Conservation (phyloP, 768 basidiomycete genomes). For the Lactarius hatsudake region DNA sequence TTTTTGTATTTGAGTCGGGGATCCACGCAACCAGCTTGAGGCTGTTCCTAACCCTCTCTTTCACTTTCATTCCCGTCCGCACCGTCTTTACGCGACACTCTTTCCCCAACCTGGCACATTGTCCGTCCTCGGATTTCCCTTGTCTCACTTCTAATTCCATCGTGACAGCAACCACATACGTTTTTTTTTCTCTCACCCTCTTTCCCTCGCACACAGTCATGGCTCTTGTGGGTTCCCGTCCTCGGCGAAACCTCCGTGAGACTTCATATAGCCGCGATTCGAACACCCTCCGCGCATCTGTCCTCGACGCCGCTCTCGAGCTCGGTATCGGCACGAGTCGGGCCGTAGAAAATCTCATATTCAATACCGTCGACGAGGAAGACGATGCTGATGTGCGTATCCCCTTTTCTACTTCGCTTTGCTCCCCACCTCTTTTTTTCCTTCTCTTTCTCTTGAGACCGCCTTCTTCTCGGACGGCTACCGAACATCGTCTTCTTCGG, state of each 20-base stretch:
- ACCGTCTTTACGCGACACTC: background rate
- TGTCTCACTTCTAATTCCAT: background rate
- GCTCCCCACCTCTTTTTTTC: background rate
- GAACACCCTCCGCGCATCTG: slow-evolving; percentile 63
- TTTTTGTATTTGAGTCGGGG: background rate
- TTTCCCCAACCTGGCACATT: background rate
- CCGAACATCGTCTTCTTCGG: background rate
- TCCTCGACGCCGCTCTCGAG: slow-evolving; percentile 68
- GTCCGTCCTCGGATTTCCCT: background rate
- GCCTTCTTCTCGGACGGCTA: background rate
- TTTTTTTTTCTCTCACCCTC: background rate
- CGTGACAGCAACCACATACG: background rate
- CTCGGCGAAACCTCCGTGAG: slow-evolving; percentile 7
- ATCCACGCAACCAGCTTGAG: background rate
- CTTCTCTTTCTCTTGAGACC: background rate
- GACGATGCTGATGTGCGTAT: slow-evolving; percentile 44
- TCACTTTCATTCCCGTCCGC: background rate
- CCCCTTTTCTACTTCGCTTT: background rate
- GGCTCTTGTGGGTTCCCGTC: slow-evolving; percentile 7
- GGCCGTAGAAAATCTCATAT: slow-evolving; percentile 69
- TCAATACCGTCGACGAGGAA: slow-evolving; percentile 56
- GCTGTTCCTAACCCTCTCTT: background rate
- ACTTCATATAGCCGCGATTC: slow-evolving; percentile 44
- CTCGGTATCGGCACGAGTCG: slow-evolving; percentile 60
- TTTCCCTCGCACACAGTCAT: background rate